Base-by-base conservation (phyloP, 805 yeast species). In the Yamadazyma tumulicola region DNA sequence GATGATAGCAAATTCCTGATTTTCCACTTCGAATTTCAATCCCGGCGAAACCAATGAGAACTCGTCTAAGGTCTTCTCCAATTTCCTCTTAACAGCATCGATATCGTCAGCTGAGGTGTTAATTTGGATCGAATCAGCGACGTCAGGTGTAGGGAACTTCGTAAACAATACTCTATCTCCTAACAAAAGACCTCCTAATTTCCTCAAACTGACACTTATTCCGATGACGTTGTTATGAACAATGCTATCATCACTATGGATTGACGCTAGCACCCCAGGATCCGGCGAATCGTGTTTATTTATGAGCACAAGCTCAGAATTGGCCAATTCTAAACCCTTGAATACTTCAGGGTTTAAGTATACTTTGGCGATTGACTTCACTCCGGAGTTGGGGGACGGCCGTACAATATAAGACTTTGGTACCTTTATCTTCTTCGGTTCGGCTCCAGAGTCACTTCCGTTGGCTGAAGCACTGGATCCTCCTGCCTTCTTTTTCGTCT, bases 11-110 rank as follows among this genome's bases (percentile, higher is more conserved):
- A 62, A 47, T 6, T 21, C 38, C 15, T 24, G 23, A 4, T 19
- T 29, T n/a, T 37, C 37, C 10, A 37, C 31, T 12, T 19, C 29
- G 9, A 36, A 21, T 2, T 22, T 26, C 60, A 72, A 59, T 6
- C 82, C 82, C 1, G 87, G 81, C 49, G 74, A 74, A 1, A 83
- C 42, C 6, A 85, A 50, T 0, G 89, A 88, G 19, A 72, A 60
- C 17, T 79, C 81, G 31, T 66, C 59, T 7, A 81, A 43, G 1
- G 66, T 41, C 25, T 71, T 69, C 32, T 62, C 72, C 17, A 55
- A 33, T 26, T 64, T 58, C 31, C 55, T 54, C 2, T 57, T 42
- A 1, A 15, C n/a, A 4, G 19, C 25, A 4, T 23, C 32, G 9
- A 26, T 11, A 4, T 22, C 14, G 21, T 11, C 23, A 24, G 3